Evolutionary conservation across 129 eudicot genomes (phyloP), one percentile per base, ranked within the genome.

Genomic region (Arctium minus): DNA sequence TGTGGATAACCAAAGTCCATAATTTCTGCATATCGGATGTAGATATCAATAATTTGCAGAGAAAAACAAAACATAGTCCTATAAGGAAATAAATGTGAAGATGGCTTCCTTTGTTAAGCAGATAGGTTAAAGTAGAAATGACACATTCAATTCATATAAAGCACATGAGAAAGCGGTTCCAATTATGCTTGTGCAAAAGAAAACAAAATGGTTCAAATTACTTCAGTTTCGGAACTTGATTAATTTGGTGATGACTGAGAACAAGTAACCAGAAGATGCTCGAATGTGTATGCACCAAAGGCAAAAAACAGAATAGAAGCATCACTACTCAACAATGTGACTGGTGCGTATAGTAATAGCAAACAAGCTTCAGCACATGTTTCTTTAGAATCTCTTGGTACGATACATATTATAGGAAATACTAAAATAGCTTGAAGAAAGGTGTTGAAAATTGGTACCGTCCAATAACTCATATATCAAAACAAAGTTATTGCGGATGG

Each of bases 1-100:
- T 96, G 99, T 50, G 99, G 99, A 86, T 96, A 96, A 71, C 99
- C 98, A 62, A 96, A 96, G 83, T 96, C 99, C 99, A 96, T 96
- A 70, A 96, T 96, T 86, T 96, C 99, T 96, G 97, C 82, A 90
- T 53, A 87, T 67, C 5, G 13, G 72, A 27, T 68, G 33, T 68
- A 68, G 72, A 68, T 68, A 68, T 68, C 29, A 68, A 68, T 68
- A 68, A 68, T 68, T 68, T 8, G 37, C 37, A 68, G 17, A 29
- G 29, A n/a, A 60, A 38, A 79, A 13, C 2, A 30, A 6, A 30
- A 68, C 12, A 27, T 30, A 67, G 29, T 29, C 72, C 36, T 67
- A 29, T 10, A 67, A 67, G 12, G 5, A 68, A 29, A 22, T 68
- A 72, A 22, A 72, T 2, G 36, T 29, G 15, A 68, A 27, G 15